phyloP scores from a whole-genome alignment of 192 early-diverging fungal genomes.

The Powellomyces hirtus region DNA sequence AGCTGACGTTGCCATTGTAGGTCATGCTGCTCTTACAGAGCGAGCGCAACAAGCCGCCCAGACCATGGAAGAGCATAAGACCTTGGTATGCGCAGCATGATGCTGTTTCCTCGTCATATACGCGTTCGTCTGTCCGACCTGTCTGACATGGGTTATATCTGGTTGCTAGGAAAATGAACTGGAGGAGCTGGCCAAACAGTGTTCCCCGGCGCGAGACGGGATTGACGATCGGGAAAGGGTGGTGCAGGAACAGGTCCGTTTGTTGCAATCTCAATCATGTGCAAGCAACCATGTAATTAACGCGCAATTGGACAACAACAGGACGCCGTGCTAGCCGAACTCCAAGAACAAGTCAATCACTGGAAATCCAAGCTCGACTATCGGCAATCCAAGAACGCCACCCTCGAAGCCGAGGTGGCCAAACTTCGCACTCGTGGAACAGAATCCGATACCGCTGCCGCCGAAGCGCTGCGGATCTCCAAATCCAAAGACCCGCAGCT shows the following conservation, averaged over 20 bases:
- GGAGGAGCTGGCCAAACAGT: not conserved
- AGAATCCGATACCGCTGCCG: conserved; percentile 21
- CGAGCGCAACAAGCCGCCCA: too few relatives aligned
- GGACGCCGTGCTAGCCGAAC: conserved; percentile 2
- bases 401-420: not conserved
- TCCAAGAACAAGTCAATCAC: conserved; percentile 3
- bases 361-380: not conserved
- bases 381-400: conserved; percentile 1
- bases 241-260: not conserved
- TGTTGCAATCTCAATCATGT: not conserved
- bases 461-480: conserved; percentile 13
- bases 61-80: not conserved
- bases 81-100: not conserved
- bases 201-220: too few relatives aligned
- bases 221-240: too few relatives aligned
- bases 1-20: not conserved
- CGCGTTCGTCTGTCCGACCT: too few relatives aligned
- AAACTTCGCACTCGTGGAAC: not conserved
- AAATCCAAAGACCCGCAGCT: conserved; percentile 25
- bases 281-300: not conserved
- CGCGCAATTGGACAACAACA: not conserved
- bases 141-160: too few relatives aligned
- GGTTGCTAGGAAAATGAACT: not conserved
- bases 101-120: not conserved
- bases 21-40: not conserved